A percentile compares a stretch with the other conserved stretches of the same genome.
Conservation (phyloP, 805 yeast species). For the Cyberlindnera nakhonratchasimensis region DNA sequence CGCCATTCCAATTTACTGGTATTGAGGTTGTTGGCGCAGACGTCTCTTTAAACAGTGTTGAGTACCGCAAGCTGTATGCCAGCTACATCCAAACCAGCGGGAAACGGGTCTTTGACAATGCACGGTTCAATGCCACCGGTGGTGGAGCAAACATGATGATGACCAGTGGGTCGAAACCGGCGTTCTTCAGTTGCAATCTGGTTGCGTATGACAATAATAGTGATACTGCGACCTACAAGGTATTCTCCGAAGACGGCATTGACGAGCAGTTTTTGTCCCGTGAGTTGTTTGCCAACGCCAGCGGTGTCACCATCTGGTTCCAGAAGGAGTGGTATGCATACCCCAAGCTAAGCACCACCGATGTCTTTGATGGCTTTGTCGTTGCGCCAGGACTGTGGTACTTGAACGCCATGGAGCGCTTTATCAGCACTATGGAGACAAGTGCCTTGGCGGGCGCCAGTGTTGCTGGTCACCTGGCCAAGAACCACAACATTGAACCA, state of each 20-base stretch:
- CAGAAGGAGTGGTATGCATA: conserved; percentile 43
- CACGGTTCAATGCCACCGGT: conserved; percentile 17
- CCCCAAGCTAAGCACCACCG: conserved; percentile 36
- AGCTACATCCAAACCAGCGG: conserved; percentile 32
- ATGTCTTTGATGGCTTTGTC: conserved; percentile 29
- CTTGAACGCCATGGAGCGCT: conserved; percentile 42
- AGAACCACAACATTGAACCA: conserved; percentile 27
- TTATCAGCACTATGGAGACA: conserved; percentile 52
- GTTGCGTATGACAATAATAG: conserved; percentile 28
- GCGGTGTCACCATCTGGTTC: conserved; percentile 26
- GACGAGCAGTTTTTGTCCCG: conserved; percentile 16
- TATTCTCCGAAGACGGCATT: conserved; percentile 34
- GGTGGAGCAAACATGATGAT: conserved; percentile 29
- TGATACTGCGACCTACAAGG: conserved; percentile 38
- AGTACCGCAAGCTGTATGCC: conserved; percentile 39
- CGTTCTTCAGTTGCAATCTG: conserved; percentile 32
- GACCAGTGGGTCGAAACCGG: conserved; percentile 21
- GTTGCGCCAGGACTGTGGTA: conserved; percentile 38
- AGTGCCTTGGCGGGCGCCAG: conserved; percentile 47
- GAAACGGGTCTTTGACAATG: conserved; percentile 21
- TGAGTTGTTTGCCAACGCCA: conserved; percentile 22
- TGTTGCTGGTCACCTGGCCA: conserved; percentile 41
- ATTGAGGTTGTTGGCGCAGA: conserved; percentile 21
- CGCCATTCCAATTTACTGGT: conserved; percentile 36
- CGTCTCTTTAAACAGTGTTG: conserved; percentile 23